Conservation (phyloP, 2,329 filamentous ascomycete genomes). For the Bipolaris victoriae region DNA sequence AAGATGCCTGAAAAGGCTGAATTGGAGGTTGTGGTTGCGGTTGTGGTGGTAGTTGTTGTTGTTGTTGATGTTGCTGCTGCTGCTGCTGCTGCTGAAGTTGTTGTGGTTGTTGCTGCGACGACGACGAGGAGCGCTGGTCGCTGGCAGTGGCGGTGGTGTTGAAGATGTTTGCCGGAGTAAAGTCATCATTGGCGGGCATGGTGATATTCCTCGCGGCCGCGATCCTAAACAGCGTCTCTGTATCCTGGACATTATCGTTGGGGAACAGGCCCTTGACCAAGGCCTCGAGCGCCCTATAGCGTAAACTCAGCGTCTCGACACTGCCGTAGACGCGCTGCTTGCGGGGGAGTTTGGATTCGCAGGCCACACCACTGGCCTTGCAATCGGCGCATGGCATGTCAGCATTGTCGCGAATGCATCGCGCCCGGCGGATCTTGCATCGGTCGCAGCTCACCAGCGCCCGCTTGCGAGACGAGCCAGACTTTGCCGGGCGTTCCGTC, state of each 20-base stretch:
- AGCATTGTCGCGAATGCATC: constrained; percentile 37
- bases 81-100: not conserved
- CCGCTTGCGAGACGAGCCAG: constrained; percentile 34
- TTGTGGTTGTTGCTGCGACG: constrained; percentile 10
- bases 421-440: constrained; percentile 38
- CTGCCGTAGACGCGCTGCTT: constrained; percentile 56
- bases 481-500: constrained; percentile 23
- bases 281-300: constrained; percentile 53
- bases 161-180: constrained; percentile 37
- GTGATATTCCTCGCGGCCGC: constrained; percentile 48
- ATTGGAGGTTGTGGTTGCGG: not conserved
- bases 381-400: constrained; percentile 50
- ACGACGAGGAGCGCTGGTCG: constrained; percentile 5
- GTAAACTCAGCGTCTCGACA: constrained; percentile 53
- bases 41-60: constrained; percentile 1
- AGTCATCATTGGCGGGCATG: constrained; percentile 45
- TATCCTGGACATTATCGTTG: constrained; percentile 47
- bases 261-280: constrained; percentile 53
- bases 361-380: constrained; percentile 47
- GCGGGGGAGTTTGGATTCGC: constrained; percentile 53
- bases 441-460: constrained; percentile 42
- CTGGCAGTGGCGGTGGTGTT: constrained; percentile 8
- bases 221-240: constrained; percentile 50
- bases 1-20: constrained; percentile 10
- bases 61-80: constrained; percentile 1